Base-by-base conservation (phyloP, 2,329 filamentous ascomycete genomes). In the Penicillium verrucosum region DNA sequence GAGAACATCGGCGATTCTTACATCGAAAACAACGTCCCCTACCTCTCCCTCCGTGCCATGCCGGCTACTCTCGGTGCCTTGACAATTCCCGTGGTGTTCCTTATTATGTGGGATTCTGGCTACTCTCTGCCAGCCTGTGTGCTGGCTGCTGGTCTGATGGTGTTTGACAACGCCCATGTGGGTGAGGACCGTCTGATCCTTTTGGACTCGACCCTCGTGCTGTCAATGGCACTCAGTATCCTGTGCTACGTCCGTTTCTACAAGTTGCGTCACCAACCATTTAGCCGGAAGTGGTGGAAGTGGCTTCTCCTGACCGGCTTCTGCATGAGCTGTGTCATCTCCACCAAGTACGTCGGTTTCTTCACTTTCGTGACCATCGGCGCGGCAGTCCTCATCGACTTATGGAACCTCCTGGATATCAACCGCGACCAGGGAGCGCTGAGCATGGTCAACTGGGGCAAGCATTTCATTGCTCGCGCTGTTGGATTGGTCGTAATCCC, bases 81-180 rank as follows among this genome's bases (percentile, higher is more conserved):
- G 65, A 99, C 94, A 11, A 91, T 99, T 50, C 89, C 92, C n/a
- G 89, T 93, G 46, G 87, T 90, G 55, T 99, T 96, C 76, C 79
- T 96, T 73, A 99, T 96, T 76, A 99, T 99, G 94, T 99, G 94
- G 94, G 94, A 99, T 78, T 97, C 94, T 48, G 94, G 92, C 61
- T 99, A 99, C 78, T 96, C 91, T 63, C 81, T 99, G 41, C 94
- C 94, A 11, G 94, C 94, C 56, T 96, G 90, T 73, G 80, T 97
- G 54, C 81, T 97, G 56, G 91, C 94, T 7, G 85, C 94, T 38
- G 86, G 89, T 29, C 81, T 99, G 36, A 82, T 99, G 62, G 87
- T 99, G 42, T 90, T 99, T 68, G 94, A 99, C 79, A 99, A 99
- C 70, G 94, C 93, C 56, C 94, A 99, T 75, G 91, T 99, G 75